Base-by-base conservation (phyloP, 495 filamentous ascomycete species). In the Penicillium chermesinum region DNA sequence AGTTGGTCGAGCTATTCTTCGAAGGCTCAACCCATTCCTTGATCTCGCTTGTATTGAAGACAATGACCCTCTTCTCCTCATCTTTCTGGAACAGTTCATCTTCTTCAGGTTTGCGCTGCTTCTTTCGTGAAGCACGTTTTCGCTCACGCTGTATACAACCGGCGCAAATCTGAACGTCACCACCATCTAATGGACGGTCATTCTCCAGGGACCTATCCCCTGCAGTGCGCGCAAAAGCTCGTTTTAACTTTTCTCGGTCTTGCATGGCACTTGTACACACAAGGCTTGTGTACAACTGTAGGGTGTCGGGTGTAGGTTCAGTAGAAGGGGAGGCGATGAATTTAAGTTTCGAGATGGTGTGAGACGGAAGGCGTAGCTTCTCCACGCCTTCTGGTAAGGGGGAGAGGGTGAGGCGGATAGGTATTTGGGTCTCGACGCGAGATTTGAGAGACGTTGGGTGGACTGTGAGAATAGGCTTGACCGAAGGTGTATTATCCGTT, bases 211-310 rank as follows among this genome's bases (percentile, higher is more conserved):
- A 33, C 65, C 57, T 38, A 62, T 74, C 72, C 44, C 75, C 68
- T 50, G 72, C 58, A 39, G 90, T 90, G 44, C 85, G 76, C 42
- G 76, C 75, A 54, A 88, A 76, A 10, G 89, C 88, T 42, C 77
- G 77, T 45, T 77, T 66, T 20, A 75, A 66, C 48, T 80, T 77
- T 27, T 79, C 72, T 22, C 74, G 76, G 46, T 89, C 81, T 49
- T 82, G 77, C 88, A 96, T 95, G n/a, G 91, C 90, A 64, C 88
- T 96, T 2, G 88, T 86, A 61, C 91, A 96, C 13, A 97, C 89
- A 3, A 96, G 71, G 57, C 79, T 84, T 2, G 86, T 85, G 46
- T 84, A 77, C 42, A 96, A 62, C 65, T 96, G 90, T 13, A 95
- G 77, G 48, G 78, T 91, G 46, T 94, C 88, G 8, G 79, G 72